Conservation (phyloP, 2,329 filamentous ascomycete species). For the Colletotrichum sp. region DNA sequence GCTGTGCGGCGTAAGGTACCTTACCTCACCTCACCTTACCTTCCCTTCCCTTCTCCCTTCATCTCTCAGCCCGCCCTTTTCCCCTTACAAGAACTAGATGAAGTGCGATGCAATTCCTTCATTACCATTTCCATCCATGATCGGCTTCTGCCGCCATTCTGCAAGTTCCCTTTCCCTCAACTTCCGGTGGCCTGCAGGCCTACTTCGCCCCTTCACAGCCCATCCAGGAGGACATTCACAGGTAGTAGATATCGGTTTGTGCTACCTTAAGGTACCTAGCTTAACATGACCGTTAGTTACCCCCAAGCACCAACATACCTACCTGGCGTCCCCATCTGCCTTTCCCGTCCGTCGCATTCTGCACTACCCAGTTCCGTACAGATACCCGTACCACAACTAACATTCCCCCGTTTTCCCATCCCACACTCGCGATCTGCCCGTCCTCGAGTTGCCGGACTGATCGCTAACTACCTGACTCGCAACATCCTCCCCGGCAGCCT, state of each 20-base stretch:
- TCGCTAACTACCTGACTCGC: not conserved
- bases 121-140: not conserved
- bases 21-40: too few relatives aligned
- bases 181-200: not conserved
- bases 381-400: not conserved
- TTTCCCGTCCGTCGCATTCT: not conserved
- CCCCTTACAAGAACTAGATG: not conserved
- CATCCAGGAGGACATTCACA: not conserved
- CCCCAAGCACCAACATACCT: not conserved
- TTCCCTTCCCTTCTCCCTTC: not conserved
- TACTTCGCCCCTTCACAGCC: not conserved
- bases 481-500: not conserved
- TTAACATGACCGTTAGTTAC: not conserved
- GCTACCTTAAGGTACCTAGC: not conserved
- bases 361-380: not conserved
- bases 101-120: not conserved
- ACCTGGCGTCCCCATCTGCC: not conserved
- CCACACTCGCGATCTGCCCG: conserved; percentile 1
- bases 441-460: not conserved
- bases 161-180: not conserved
- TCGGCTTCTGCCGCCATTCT: not conserved
- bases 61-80: not conserved
- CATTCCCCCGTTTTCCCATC: not conserved
- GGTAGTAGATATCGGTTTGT: not conserved
- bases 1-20: too few relatives aligned